Evolutionary conservation across 768 basidiomycete species (phyloP).

Genomic region (Boletales sp.): DNA sequence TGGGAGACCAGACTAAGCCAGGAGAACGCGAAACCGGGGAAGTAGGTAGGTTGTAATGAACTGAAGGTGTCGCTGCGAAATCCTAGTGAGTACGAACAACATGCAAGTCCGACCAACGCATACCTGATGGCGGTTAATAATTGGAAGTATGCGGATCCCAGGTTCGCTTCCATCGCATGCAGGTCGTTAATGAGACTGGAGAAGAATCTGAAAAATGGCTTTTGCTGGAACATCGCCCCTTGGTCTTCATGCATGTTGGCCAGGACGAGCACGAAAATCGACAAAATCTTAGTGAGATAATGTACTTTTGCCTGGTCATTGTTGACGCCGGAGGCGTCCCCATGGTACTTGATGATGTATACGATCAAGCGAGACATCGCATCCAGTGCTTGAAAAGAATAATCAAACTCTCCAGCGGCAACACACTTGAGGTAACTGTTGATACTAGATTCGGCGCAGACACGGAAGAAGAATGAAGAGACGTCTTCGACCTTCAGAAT

Average conservation of each 20-base stretch:
- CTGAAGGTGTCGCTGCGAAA: constrained; percentile 82
- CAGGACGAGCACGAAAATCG: constrained; percentile 93
- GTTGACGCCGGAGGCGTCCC: constrained; percentile 88
- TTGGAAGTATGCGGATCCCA: constrained; percentile 89
- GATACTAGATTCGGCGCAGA: constrained; percentile 93
- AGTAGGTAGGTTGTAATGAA: constrained; percentile 92
- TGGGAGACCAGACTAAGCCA: constrained; percentile 98
- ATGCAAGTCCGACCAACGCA: constrained; percentile 24
- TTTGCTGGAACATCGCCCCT: constrained; percentile 87
- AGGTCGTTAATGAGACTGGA: constrained; percentile 93
- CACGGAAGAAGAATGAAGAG: constrained; percentile 97
- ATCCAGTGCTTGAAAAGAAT: constrained; percentile 90
- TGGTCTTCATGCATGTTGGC: constrained; percentile 95
- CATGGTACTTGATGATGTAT: constrained; percentile 99
- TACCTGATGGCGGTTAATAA: constrained; percentile 86
- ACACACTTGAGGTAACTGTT: constrained; percentile 80
- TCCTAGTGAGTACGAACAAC: neutral
- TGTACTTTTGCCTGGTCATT: constrained; percentile 95
- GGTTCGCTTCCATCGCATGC: constrained; percentile 76
- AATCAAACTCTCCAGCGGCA: constrained; percentile 65
- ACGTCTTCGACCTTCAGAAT: constrained; percentile 94
- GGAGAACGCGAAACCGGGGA: constrained; percentile 97
- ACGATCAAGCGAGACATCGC: constrained; percentile 93
- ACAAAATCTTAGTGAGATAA: constrained; percentile 94
- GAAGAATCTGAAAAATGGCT: constrained; percentile 98